Conservation (phyloP, 768 basidiomycete species). For the Trametes meyenii region DNA sequence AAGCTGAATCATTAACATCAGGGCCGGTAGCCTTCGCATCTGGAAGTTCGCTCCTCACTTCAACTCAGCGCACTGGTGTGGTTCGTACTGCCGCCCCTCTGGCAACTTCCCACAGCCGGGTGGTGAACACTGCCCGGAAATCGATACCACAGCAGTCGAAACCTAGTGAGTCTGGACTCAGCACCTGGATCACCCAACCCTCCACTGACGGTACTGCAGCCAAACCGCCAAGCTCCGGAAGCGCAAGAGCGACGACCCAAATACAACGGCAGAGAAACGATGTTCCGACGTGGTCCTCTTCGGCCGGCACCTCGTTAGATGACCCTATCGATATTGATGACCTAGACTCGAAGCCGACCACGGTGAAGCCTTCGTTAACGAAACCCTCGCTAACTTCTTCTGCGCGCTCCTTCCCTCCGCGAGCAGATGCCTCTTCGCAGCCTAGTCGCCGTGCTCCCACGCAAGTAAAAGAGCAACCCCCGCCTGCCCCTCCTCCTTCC, state of each 20-base stretch:
- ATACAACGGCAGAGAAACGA: neutral
- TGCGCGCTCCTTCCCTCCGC: neutral
- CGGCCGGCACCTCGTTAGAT: neutral
- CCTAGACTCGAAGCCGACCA: neutral
- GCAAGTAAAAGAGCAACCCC: neutral
- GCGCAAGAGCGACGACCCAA: no score
- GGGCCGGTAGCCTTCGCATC: conserved; percentile 6
- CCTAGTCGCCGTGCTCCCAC: neutral
- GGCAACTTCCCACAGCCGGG: conserved; percentile 3
- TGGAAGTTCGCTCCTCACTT: conserved; percentile 4
- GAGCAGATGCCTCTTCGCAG: no score
- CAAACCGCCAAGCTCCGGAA: neutral
- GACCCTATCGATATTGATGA: conserved; percentile 11
- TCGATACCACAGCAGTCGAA: neutral
- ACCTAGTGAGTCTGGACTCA: neutral
- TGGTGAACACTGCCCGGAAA: neutral
- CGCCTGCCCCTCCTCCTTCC: conserved; percentile 1
- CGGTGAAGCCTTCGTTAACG: neutral
- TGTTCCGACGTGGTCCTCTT: neutral
- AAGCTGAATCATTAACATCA: neutral
- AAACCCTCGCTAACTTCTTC: neutral
- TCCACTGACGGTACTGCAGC: neutral
- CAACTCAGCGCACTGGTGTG: neutral
- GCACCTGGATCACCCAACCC: neutral
- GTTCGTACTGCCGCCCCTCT: neutral